Base-by-base conservation (phyloP, 2,329 filamentous ascomycete genomes). In the Trichoderma koningiopsis region DNA sequence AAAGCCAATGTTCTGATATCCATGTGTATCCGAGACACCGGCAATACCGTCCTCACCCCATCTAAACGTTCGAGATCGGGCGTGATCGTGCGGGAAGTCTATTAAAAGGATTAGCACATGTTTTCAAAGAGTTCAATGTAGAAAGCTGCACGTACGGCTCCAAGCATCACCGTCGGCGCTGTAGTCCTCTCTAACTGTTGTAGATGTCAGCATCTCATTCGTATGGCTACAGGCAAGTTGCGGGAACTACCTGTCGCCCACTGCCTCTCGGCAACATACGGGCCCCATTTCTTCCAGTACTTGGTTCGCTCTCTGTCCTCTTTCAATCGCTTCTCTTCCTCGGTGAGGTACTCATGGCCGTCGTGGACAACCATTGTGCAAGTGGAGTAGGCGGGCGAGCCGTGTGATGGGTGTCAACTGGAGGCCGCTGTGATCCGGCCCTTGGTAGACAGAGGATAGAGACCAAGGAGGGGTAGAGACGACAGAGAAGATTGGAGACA, bases 281-380 rank as follows among this genome's bases (percentile, higher is more conserved):
- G 91, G 68, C 95, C 95, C 94, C 94, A 97, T 89, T 91, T 93
- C 88, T 98, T 98, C 95, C 95, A 98, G 84, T 98, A 98, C 80
- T 93, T 95, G 73, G 83, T 87, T 72, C 91, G 90, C 73, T 95
- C 88, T 70, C 90, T 88, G 81, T 98, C 95, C 77, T 97, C 89
- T 77, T 91, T 91, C 74, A 98, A 87, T 61, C 96, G 91, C 80
- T 91, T 92, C 85, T 98, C 95, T 83, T 98, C 95, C 80, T 92
- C 90, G 71, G 92, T 94, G 78, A 95, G 87, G 81, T 93, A 94
- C 78, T 96, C 92, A 81, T 96, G 89, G 77, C 91, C 89, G 81
- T 97, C 93, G 78, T 96, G 91, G 77, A 96, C 87, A 78, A 97
- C 94, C 95, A 98, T 98, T 69, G 73, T 81, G 77, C 52, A 37